Percentiles rank a stretch among this genome's conserved stretches.
These are phyloP conservation scores for Coniochaeta prunicola DNA, from an alignment of 2,329 filamentous ascomycete genomes.

Conservation along the genomic window DNA sequence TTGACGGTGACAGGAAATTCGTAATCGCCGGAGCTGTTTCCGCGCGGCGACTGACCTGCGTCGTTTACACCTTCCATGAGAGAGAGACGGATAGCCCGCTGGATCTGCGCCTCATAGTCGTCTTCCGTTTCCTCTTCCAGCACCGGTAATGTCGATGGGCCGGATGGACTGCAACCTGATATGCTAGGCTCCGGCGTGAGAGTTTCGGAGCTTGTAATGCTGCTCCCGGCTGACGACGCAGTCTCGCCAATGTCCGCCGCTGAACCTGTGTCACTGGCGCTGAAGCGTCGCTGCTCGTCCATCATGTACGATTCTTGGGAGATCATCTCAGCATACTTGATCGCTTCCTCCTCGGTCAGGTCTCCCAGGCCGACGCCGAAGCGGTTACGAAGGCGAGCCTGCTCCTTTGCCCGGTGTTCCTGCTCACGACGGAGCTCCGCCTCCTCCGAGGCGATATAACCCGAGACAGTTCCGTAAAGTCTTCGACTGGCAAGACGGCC, in stretches of 20 bases:
- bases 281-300: constrained; percentile 50
- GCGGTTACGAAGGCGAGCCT: constrained; percentile 63
- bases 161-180: constrained; percentile 28
- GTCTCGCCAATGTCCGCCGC: constrained; percentile 39
- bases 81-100: constrained; percentile 55
- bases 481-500: constrained; percentile 42
- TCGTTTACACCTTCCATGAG: constrained; percentile 49
- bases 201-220: constrained; percentile 31
- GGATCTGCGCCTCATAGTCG: constrained; percentile 54
- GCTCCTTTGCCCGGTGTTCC: constrained; percentile 57
- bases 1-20: constrained; percentile 45
- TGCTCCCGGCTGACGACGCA: constrained; percentile 32
- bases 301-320: constrained; percentile 51
- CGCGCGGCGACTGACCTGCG: constrained; percentile 34
- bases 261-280: constrained; percentile 42
- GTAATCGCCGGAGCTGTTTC: constrained; percentile 38
- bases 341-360: constrained; percentile 57
- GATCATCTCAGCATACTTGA: constrained; percentile 59
- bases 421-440: constrained; percentile 72
- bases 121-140: constrained; percentile 34
- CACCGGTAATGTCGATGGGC: constrained; percentile 9
- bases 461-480: constrained; percentile 62
- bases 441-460: constrained; percentile 82
- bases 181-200: constrained; percentile 49
- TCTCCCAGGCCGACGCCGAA: constrained; percentile 77